These are phyloP conservation scores for Colletotrichum gloeosporioides DNA, from an alignment of 2,329 filamentous ascomycete species.

Conservation along the genomic window DNA sequence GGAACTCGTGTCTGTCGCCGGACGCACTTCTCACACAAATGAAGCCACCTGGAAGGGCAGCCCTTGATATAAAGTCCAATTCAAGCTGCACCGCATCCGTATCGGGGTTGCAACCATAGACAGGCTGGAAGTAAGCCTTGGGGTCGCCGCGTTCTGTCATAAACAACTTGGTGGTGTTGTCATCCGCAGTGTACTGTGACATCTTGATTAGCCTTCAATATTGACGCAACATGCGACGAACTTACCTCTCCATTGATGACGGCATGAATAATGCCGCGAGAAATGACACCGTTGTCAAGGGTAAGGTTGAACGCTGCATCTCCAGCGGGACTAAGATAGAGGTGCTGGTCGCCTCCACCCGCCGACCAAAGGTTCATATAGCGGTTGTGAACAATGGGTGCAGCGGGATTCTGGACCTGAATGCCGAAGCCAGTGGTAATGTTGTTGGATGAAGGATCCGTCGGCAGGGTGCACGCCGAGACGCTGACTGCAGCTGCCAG, in stretches of 20 bases:
- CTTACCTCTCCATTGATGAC: slow-evolving; percentile 51
- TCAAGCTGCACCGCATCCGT: slow-evolving; percentile 44
- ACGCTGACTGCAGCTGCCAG: slow-evolving; percentile 26
- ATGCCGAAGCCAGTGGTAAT: slow-evolving; percentile 40
- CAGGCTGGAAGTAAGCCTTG: slow-evolving; percentile 43
- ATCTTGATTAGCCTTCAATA: background rate
- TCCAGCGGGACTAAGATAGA: slow-evolving; percentile 44
- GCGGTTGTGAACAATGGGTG: slow-evolving; percentile 39
- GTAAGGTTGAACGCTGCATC: slow-evolving; percentile 39
- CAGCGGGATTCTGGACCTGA: slow-evolving; percentile 41
- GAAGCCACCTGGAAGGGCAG: slow-evolving; percentile 36
- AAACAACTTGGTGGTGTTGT: slow-evolving; percentile 54
- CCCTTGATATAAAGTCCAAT: slow-evolving; percentile 37
- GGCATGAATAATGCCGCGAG: slow-evolving; percentile 32
- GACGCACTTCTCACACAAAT: slow-evolving; percentile 43
- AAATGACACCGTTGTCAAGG: slow-evolving; percentile 42
- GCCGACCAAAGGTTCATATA: slow-evolving; percentile 39
- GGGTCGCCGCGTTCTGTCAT: slow-evolving; percentile 50
- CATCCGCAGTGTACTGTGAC: slow-evolving; percentile 41
- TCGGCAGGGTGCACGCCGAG: slow-evolving; percentile 36
- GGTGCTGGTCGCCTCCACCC: slow-evolving; percentile 43
- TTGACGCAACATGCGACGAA: background rate
- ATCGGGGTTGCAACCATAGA: slow-evolving; percentile 46
- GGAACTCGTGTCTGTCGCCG: slow-evolving; percentile 44
- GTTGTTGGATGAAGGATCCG: slow-evolving; percentile 31